A percentile compares a stretch with the other conserved stretches of the same genome.
These are phyloP conservation scores for Mastigamoeba balamuthi DNA, from an alignment of 78 protist genomes.

Conservation along the genomic window DNA sequence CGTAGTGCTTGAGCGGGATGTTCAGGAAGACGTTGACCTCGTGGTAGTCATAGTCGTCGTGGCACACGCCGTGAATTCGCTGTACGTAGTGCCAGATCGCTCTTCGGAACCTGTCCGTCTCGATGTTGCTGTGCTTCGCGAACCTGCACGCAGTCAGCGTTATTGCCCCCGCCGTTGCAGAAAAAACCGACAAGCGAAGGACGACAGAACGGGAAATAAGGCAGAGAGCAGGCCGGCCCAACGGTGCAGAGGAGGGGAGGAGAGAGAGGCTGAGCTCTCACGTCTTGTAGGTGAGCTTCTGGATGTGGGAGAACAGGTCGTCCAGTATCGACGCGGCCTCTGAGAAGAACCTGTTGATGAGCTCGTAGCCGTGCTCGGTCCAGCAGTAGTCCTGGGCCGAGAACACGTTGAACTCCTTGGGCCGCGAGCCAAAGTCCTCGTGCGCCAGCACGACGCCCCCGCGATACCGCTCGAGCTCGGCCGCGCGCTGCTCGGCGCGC, in stretches of 20 bases:
- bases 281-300: slow-evolving; percentile 44
- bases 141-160: slow-evolving; percentile 4
- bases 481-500: neutral
- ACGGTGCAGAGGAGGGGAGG: too few relatives aligned
- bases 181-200: too few relatives aligned
- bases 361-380: slow-evolving; percentile 57
- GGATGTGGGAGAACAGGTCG: slow-evolving; percentile 43
- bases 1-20: slow-evolving; percentile 34
- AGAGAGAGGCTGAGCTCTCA: too few relatives aligned
- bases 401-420: slow-evolving; percentile 12
- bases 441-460: slow-evolving; percentile 14
- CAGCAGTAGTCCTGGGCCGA: slow-evolving; percentile 51
- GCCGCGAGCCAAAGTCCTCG: slow-evolving; percentile 34
- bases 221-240: too few relatives aligned
- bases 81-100: slow-evolving; percentile 71
- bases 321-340: slow-evolving; percentile 51
- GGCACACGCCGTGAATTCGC: slow-evolving; percentile 56
- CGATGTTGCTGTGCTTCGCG: slow-evolving; percentile 31
- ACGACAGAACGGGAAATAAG: too few relatives aligned
- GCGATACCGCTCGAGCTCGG: slow-evolving; percentile 11
- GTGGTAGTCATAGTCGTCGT: slow-evolving; percentile 63
- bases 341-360: slow-evolving; percentile 38
- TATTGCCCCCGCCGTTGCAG: too few relatives aligned
- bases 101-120: slow-evolving; percentile 52
- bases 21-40: slow-evolving; percentile 55